Evolutionary conservation across 2,329 filamentous ascomycete genomes (phyloP).

Genomic region (Claviceps cyperi): DNA sequence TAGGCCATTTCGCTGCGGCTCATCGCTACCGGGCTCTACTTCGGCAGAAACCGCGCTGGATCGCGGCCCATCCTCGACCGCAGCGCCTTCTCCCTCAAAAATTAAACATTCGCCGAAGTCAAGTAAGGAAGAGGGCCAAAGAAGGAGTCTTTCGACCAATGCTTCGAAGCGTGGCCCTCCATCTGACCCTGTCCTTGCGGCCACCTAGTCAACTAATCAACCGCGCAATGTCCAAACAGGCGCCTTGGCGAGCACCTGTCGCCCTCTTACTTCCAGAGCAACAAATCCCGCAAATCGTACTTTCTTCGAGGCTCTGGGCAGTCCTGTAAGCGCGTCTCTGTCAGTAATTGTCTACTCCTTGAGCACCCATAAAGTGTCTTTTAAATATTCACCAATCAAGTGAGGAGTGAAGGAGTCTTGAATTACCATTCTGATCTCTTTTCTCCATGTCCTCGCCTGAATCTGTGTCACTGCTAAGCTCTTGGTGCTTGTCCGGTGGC

Average conservation of each 20-base stretch:
- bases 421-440: conserved; percentile 29
- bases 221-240: conserved; percentile 49
- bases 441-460: conserved; percentile 19
- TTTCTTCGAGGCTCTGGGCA: conserved; percentile 34
- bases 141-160: background rate
- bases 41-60: too few species aligned
- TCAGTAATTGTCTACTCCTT: conserved; percentile 22
- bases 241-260: conserved; percentile 62
- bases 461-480: conserved; percentile 15
- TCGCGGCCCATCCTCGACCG: too few species aligned
- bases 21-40: too few species aligned
- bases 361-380: background rate
- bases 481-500: conserved; percentile 35
- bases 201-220: background rate
- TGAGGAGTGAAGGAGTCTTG: conserved; percentile 2
- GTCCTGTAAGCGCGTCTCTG: conserved; percentile 19
- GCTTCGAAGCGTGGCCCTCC: background rate
- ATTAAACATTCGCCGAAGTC: background rate
- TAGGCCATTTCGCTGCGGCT: too few species aligned
- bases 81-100: background rate
- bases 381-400: background rate
- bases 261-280: conserved; percentile 58
- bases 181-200: background rate
- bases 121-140: background rate
- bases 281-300: conserved; percentile 66